Percentiles rank a stretch among this genome's conserved stretches.
phyloP scores from a whole-genome alignment of 179 eudicot genomes.

The Silene noctiflora region DNA sequence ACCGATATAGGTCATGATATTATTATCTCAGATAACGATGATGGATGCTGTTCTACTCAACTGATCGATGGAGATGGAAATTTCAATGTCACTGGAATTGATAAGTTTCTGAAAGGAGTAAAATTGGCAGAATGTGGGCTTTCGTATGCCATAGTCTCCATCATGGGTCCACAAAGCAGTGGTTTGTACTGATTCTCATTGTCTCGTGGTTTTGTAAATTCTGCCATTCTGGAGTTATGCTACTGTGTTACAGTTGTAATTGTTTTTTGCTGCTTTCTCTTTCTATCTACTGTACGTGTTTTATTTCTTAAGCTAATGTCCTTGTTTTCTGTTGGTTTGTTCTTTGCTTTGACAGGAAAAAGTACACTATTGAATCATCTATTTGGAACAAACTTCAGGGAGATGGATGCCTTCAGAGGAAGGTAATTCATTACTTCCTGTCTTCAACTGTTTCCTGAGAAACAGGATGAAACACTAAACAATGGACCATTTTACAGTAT shows the following conservation, averaged over 20 bases:
- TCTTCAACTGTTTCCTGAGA: constrained; percentile 13
- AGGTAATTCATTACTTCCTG: constrained; percentile 44
- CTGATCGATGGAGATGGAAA: constrained; percentile 52
- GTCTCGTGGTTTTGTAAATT: background rate
- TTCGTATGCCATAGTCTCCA: constrained; percentile 63
- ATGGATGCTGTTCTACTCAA: constrained; percentile 48
- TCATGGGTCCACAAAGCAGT: constrained; percentile 82
- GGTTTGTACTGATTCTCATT: constrained; percentile 32
- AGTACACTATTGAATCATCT: constrained; percentile 84
- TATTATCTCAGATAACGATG: constrained; percentile 26
- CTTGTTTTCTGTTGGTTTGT: constrained; percentile 5
- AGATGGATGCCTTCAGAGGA: constrained; percentile 95
- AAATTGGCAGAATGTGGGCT: constrained; percentile 54
- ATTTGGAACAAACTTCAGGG: constrained; percentile 80
- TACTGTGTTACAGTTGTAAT: background rate
- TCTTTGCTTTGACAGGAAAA: constrained; percentile 54
- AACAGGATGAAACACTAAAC: constrained; percentile 1
- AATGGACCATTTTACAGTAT: constrained; percentile 9
- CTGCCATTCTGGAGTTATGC: too few species aligned
- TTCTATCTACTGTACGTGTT: background rate
- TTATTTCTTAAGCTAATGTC: background rate
- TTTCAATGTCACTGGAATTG: constrained; percentile 49
- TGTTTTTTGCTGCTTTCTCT: background rate
- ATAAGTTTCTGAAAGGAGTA: constrained; percentile 42
- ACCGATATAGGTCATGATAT: background rate